Conservation (phyloP, 139 green algal species). For the Medakamo hakoo region DNA sequence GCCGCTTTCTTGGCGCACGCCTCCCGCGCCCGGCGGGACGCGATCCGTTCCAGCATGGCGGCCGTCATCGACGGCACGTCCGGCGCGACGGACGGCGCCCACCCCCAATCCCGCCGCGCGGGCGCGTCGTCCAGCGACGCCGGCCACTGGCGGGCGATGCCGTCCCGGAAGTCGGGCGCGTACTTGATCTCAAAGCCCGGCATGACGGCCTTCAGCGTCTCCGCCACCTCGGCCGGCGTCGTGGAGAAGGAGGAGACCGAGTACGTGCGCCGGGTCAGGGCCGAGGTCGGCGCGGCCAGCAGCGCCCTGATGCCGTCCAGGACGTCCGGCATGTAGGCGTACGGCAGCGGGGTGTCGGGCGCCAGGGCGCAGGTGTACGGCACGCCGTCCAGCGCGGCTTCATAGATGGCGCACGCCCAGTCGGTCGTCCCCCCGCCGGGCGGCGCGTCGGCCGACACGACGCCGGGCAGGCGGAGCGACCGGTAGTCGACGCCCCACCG, state of each 20-base stretch:
- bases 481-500: conserved; percentile 43
- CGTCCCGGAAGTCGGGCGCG: conserved; percentile 16
- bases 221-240: conserved; percentile 33
- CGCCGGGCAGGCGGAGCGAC: conserved; percentile 44
- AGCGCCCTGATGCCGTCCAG: conserved; percentile 34
- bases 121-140: conserved; percentile 36
- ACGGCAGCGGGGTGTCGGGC: conserved; percentile 28
- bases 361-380: conserved; percentile 41
- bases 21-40: too few relatives aligned
- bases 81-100: conserved; percentile 10
- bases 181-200: conserved; percentile 17
- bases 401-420: conserved; percentile 54
- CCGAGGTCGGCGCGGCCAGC: conserved; percentile 22
- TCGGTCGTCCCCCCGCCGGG: conserved; percentile 53
- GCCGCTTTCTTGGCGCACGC: too few relatives aligned
- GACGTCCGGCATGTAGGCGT: conserved; percentile 51
- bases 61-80: conserved; percentile 2
- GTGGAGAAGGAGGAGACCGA: conserved; percentile 43
- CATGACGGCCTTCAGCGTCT: conserved; percentile 15
- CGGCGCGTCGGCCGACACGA: conserved; percentile 31
- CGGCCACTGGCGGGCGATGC: conserved; percentile 45
- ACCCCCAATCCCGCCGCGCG: conserved; percentile 27
- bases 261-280: conserved; percentile 31
- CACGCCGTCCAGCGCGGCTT: conserved; percentile 21
- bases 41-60: neutral